Base-by-base conservation (phyloP, 1,284 basidiomycete species). In the Anthracocystis setariae region DNA sequence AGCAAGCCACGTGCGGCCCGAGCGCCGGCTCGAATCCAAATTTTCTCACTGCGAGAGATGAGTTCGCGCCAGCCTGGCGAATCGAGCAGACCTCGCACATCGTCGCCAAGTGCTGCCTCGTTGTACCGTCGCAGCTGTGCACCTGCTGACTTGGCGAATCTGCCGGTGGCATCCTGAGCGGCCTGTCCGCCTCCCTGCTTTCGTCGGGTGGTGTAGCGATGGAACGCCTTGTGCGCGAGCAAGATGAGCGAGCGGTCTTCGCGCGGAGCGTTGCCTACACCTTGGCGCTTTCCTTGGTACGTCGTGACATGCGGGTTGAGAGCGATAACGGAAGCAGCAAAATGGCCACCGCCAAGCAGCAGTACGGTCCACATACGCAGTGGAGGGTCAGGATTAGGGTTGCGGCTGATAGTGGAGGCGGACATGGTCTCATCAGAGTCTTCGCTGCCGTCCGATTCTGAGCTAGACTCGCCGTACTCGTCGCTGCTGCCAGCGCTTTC, bases 181-280 rank as follows among this genome's bases (percentile, higher is more conserved):
- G 90, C 90, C 84, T 99, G 96, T 0, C 92, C 91, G 0, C 96
- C 96, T 83, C 96, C 96, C 85, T 99, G 96, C 84, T 98, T 98
- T 72, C 92, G 87, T 74, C 96, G 91, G 38, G 96, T 98, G 0
- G 96, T 99, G 83, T 99, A 99, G 8, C 96, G 90, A 84, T 98
- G 96, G 84, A 98, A 98, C 0, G 96, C 98, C 85, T 98, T 98
- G 82, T 96, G 93, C 63, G 87, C 87, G 40, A 98, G 78, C 3
- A 98, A 88, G 77, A 94, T 90, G 2, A 90, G 42, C 24, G 71
- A 70, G 7, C 76, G 69, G 24, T 76, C 66, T 49, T 76, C 71
- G 17, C 58, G 33, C 29, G 72, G 44, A 17, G 48, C 60, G 18
- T 60, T 48, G 24, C 44, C 47, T 27, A 54, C 39, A 17, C 61